Evolutionary conservation across 495 filamentous ascomycete genomes (phyloP).

Genomic region (Daldinia vernicosa): DNA sequence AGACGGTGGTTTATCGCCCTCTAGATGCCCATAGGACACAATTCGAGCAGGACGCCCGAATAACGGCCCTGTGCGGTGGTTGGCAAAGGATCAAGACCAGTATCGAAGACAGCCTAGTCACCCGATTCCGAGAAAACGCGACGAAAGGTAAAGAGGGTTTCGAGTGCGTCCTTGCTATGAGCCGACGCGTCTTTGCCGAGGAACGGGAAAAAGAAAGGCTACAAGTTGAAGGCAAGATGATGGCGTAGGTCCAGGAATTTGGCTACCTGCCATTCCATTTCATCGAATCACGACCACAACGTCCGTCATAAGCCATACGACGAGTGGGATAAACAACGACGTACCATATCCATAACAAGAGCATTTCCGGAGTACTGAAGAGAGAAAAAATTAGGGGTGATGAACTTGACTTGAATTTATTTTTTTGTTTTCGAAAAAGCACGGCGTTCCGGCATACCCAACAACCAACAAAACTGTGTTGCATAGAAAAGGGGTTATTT

Average conservation of each 20-base stretch:
- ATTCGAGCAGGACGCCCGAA: constrained; percentile 87
- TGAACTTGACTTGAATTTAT: neutral
- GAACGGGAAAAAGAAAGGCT: constrained; percentile 72
- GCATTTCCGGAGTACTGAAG: neutral
- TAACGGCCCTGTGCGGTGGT: constrained; percentile 92
- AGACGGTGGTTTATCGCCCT: constrained; percentile 87
- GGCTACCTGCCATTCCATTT: neutral
- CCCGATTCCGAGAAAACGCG: constrained; percentile 90
- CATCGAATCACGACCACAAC: constrained; percentile 1
- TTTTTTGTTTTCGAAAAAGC: constrained; percentile 41
- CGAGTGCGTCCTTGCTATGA: constrained; percentile 93
- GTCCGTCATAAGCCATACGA: constrained; percentile 16
- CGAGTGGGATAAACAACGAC: constrained; percentile 40
- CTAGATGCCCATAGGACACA: constrained; percentile 70
- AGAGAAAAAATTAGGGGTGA: constrained; percentile 6
- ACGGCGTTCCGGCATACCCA: constrained; percentile 50
- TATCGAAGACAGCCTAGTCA: constrained; percentile 90
- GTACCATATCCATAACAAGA: constrained; percentile 3
- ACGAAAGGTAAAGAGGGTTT: constrained; percentile 89
- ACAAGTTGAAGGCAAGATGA: constrained; percentile 38
- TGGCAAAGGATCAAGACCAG: constrained; percentile 95
- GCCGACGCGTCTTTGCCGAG: constrained; percentile 88
- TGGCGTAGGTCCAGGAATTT: constrained; percentile 22
- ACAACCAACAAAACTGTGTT: constrained; percentile 27
- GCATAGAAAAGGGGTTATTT: constrained; percentile 35